A percentile compares a stretch with the other conserved stretches of the same genome.
Evolutionary conservation across 768 basidiomycete genomes (phyloP).

Genomic region (Suillus subalutaceus): DNA sequence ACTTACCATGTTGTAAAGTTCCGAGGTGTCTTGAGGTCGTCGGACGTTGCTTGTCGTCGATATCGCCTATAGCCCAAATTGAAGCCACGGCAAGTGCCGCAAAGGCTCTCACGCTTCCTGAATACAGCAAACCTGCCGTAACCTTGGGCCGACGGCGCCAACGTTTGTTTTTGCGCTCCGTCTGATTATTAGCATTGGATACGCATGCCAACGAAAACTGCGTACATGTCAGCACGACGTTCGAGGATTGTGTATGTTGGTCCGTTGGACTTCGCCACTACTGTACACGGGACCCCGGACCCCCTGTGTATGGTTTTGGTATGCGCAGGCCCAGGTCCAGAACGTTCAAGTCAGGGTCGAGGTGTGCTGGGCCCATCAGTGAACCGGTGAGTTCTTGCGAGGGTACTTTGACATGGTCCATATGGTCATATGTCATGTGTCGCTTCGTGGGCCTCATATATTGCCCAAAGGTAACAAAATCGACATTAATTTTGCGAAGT

Average conservation of each 20-base stretch:
- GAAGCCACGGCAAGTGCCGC: conserved; percentile 25
- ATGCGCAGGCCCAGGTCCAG: too few species aligned
- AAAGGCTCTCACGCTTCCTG: conserved; percentile 22
- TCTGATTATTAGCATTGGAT: neutral
- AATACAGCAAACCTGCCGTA: conserved; percentile 30
- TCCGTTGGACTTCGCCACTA: neutral
- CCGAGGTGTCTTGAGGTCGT: neutral
- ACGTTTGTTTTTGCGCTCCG: neutral
- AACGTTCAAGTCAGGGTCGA: too few species aligned
- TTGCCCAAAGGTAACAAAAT: too few species aligned
- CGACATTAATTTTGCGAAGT: too few species aligned
- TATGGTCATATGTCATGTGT: too few species aligned
- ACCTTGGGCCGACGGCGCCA: conserved; percentile 2
- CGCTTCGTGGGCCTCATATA: too few species aligned
- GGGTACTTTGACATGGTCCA: too few species aligned
- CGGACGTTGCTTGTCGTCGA: conserved; percentile 7
- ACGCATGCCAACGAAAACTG: neutral
- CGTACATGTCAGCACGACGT: neutral
- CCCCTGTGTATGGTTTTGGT: too few species aligned
- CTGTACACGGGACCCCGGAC: too few species aligned
- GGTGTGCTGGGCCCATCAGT: too few species aligned
- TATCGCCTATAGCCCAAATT: conserved; percentile 6
- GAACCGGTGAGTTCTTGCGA: too few species aligned
- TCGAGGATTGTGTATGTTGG: neutral
- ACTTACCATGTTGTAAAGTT: conserved; percentile 35